Base-by-base conservation (phyloP, 2,329 filamentous ascomycete genomes). In the Chrysoporthe puriensis region DNA sequence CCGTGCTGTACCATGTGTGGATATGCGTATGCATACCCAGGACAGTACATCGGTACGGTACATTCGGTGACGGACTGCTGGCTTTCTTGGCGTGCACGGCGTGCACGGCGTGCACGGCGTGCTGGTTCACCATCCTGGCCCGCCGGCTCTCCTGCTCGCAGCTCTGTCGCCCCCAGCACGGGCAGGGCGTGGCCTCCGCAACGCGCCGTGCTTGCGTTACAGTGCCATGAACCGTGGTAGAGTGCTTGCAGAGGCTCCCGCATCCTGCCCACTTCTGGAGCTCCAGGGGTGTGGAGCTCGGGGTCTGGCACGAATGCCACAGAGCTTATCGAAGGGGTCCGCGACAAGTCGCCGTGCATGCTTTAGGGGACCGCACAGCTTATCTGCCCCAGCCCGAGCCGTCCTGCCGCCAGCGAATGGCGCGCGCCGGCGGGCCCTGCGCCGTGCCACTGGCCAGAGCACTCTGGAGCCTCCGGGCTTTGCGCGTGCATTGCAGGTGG, bases 241-340 rank as follows among this genome's bases (percentile, higher is more conserved):
- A 69, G 67, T 69, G 67, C 59, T 63, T 69, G 67, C 67, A 69
- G 67, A 43, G 16, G 50, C 50, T 56, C 48, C 58, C 64, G 64
- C 64, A 46, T 7, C 60, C 44, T 48, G 6, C 46, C 44, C 56
- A 48, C 54, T 48, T 66, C 21, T 16, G 54, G 57, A 32, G 59
- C 26, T 26, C 26, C 26, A 26, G 26, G 26, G 26, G 26, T 26
- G 26, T 61, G 56, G 63, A 64, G 57, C 64, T 64, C 4, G 52
- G 44, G 50, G 54, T 61, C 59, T 61, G 59, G 16, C 42, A 36
- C 46, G 58, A 59, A 61, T 34, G 14, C 59, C 43, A 18, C 48
- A 34, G 21, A 26, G 36, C 54, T 56, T 64, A 64, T 64, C 62
- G 43, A 21, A 21, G 13, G 62, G 50, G 61, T 21, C 40, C 43